Conservation (phyloP, 2,329 filamentous ascomycete species). For the Cladosporium sp. region DNA sequence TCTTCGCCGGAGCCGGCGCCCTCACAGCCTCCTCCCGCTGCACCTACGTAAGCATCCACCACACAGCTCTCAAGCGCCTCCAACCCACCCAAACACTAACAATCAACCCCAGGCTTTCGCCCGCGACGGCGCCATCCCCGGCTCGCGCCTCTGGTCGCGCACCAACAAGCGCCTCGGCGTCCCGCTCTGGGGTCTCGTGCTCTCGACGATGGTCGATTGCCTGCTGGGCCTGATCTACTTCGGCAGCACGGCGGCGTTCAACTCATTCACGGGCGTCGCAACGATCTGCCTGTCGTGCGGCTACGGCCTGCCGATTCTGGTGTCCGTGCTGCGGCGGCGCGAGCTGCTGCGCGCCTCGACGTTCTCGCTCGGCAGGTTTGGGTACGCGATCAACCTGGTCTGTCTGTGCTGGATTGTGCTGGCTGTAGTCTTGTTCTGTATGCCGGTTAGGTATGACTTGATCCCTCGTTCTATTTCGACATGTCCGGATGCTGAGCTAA, state of each 20-base stretch:
- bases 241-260: constrained; percentile 69
- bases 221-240: constrained; percentile 74
- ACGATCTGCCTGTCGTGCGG: constrained; percentile 72
- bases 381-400: constrained; percentile 60
- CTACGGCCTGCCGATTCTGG: constrained; percentile 69
- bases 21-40: constrained; percentile 67
- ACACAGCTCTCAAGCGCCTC: too few relatives aligned
- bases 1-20: constrained; percentile 70
- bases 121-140: constrained; percentile 61
- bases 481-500: constrained; percentile 1
- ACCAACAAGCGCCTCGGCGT: constrained; percentile 63
- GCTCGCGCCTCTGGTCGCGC: constrained; percentile 29
- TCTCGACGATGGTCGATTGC: constrained; percentile 63
- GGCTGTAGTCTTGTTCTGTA: constrained; percentile 67
- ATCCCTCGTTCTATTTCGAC: constrained; percentile 15
- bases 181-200: constrained; percentile 61
- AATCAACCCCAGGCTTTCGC: constrained; percentile 50
- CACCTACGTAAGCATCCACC: constrained; percentile 43
- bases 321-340: constrained; percentile 62
- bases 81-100: too few relatives aligned
- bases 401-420: constrained; percentile 67
- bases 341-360: constrained; percentile 58
- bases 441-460: constrained; percentile 48
- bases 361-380: constrained; percentile 64
- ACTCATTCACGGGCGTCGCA: constrained; percentile 71